phyloP scores from a whole-genome alignment of 2,329 filamentous ascomycete species.

The Pseudogymnoascus sp. region DNA sequence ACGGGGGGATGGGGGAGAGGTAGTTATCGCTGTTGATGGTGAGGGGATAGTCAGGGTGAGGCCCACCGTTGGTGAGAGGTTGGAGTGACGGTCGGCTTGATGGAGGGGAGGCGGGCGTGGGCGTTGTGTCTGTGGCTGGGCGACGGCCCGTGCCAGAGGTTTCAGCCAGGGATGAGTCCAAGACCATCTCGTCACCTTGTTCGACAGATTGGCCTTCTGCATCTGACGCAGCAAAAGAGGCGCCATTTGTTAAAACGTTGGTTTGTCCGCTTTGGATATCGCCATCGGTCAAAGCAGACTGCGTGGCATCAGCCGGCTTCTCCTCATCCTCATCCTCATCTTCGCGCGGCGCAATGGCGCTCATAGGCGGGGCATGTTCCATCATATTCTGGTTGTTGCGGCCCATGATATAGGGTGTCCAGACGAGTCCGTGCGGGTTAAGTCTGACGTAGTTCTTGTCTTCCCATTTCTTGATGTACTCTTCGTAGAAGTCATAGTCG shows the following conservation, averaged over 20 bases:
- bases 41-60: not conserved
- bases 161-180: not conserved
- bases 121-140: not conserved
- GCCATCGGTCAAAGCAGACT: constrained; percentile 16
- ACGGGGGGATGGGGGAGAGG: constrained; percentile 50
- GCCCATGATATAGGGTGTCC: constrained; percentile 97
- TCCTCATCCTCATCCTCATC: constrained; percentile 43
- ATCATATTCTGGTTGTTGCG: constrained; percentile 74
- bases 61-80: not conserved
- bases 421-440: constrained; percentile 71
- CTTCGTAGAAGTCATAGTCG: constrained; percentile 74
- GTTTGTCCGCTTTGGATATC: not conserved
- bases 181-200: not conserved
- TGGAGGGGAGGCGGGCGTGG: not conserved
- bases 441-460: constrained; percentile 80
- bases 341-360: constrained; percentile 80
- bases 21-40: not conserved
- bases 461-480: constrained; percentile 86
- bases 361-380: constrained; percentile 72
- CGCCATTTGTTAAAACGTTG: not conserved
- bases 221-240: not conserved
- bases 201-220: not conserved
- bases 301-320: constrained; percentile 10
- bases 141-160: not conserved
- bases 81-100: not conserved